Evolutionary conservation across 225 moss, liverwort and hornwort species (phyloP), one percentile per base, ranked within the genome.

Genomic region (Anthoceros angustus): DNA sequence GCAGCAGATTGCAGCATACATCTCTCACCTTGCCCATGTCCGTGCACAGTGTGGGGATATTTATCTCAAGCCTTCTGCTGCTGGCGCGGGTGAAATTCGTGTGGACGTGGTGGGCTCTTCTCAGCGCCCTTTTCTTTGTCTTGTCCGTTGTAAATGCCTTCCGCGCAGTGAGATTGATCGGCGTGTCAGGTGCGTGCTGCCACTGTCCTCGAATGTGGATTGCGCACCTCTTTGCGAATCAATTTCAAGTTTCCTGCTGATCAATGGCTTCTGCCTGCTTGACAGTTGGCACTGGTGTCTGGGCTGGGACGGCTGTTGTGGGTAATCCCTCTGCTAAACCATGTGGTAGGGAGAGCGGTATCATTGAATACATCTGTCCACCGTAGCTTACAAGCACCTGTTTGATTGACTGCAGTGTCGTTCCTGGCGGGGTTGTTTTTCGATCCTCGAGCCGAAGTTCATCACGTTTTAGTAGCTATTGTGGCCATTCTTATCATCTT

Each of bases 121-220:
- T 83, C 62, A 88, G 88, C 67, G 88, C 85, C 67, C 68, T 88
- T 38, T 78, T 88, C 67, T 85, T 88, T 63, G 85, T 83, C 41
- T 74, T 86, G 39, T 79, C 76, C 8, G 79, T 85, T 39, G 70
- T 78, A 48, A 88, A 85, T 72, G 74, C 77, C 40, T 88, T 73
- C 71, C 79, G 83, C 39, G 77, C 85, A 55, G 83, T 86, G 55
- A 76, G 79, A 42, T 68, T 88, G 68, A 76, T 88, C 24, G 88
- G 88, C 50, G 78, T 88, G 62, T 80, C 88, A 77, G 85, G 85
- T 83, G 41, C 26, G 42, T 14, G 23, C 26, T 60, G 63, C 12
- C 20, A 11, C 15, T 25, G 25, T 39, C 9, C 25, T 63, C 18
- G 25, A 10, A 1, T 23, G 7, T 21, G 12, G 62, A 21, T 26